Percentiles rank a stretch among this genome's conserved stretches.
These are phyloP conservation scores for Skeletonema tropicum DNA, from an alignment of 108 stramenopile genomes.

Conservation along the genomic window DNA sequence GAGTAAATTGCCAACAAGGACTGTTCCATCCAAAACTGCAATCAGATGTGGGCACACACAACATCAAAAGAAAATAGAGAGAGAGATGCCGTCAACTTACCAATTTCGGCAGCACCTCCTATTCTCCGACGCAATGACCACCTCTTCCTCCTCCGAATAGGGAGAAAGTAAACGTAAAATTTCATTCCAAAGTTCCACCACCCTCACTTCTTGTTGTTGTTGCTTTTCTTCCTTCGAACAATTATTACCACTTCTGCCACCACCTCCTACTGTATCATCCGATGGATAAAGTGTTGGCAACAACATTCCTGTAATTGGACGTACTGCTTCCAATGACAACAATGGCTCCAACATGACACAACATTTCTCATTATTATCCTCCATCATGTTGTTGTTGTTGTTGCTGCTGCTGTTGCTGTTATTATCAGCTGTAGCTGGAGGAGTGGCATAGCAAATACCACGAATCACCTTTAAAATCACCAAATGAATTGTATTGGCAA, in stretches of 20 bases:
- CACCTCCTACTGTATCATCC: too few relatives aligned
- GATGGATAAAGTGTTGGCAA: constrained; percentile 38
- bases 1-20: neutral
- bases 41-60: neutral
- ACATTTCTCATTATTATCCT: neutral
- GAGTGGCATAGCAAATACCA: constrained; percentile 23
- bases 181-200: constrained; percentile 36
- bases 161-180: constrained; percentile 36
- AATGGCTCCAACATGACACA: constrained; percentile 5
- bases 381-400: neutral
- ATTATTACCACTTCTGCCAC: neutral
- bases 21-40: too few relatives aligned
- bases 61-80: too few relatives aligned
- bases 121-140: neutral
- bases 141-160: constrained; percentile 12
- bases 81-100: too few relatives aligned
- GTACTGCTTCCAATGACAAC: constrained; percentile 38
- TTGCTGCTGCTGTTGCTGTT: too few relatives aligned
- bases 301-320: constrained; percentile 48
- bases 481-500: constrained; percentile 25
- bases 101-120: constrained; percentile 25
- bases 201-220: constrained; percentile 9
- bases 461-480: constrained; percentile 26
- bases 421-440: too few relatives aligned
- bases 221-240: neutral